phyloP scores from a whole-genome alignment of 441 rosid genomes.

The Brassica hybrid region DNA sequence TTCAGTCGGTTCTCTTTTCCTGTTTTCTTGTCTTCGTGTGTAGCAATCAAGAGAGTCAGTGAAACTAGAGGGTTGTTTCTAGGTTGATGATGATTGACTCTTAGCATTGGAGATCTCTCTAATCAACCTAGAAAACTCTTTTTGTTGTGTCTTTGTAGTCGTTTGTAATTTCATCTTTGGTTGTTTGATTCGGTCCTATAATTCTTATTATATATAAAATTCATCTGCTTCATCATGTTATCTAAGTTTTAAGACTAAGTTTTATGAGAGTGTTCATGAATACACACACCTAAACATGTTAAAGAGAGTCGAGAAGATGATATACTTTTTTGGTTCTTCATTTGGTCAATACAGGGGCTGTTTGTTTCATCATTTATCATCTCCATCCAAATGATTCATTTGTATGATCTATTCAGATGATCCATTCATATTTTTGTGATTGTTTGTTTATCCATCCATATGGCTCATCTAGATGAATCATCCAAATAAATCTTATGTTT shows the following conservation, averaged over 20 bases:
- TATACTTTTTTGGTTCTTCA: background rate
- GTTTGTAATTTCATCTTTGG: conserved; percentile 23
- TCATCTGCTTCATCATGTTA: conserved; percentile 16
- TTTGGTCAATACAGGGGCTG: too few relatives aligned
- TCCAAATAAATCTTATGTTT: too few relatives aligned
- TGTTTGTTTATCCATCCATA: too few relatives aligned
- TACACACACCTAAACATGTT: background rate
- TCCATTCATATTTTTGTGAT: too few relatives aligned
- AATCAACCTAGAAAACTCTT: conserved; percentile 26
- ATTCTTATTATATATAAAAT: conserved; percentile 13
- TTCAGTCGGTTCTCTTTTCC: background rate
- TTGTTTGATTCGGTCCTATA: conserved; percentile 26
- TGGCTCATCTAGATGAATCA: too few relatives aligned
- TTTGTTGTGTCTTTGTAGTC: conserved; percentile 33
- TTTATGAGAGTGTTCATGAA: background rate
- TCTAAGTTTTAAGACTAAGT: background rate
- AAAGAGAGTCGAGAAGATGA: background rate
- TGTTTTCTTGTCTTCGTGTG: conserved; percentile 1
- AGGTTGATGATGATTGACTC: conserved; percentile 34
- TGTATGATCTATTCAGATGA: too few relatives aligned
- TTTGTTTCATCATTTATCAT: too few relatives aligned
- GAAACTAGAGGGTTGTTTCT: conserved; percentile 24
- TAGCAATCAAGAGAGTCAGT: conserved; percentile 19
- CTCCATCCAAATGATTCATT: too few relatives aligned
- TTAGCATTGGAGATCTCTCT: conserved; percentile 12